Base-by-base conservation (phyloP, 108 stramenopile genomes). In the Pseudonitzschia delicatissima region DNA sequence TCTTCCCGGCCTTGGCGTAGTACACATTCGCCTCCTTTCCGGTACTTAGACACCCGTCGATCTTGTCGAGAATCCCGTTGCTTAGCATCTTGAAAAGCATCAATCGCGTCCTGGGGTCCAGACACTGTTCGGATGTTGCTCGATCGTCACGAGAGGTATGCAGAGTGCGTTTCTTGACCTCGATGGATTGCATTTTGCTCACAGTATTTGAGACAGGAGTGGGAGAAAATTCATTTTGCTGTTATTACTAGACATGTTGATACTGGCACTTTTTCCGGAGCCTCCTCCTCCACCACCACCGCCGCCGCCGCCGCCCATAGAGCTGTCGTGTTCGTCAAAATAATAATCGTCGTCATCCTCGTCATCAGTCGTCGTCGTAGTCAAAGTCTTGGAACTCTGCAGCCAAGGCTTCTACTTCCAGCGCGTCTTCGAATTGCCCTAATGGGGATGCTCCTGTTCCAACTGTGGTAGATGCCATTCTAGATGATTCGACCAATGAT, bases 11-110 rank as follows among this genome's bases (percentile, higher is more conserved):
- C 72, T 80, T 82, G 65, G 98, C 98, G 45, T 98, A 98, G 69
- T 99, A 99, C 1, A 99, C 98, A 83, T 99, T 99, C 57, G 98
- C 98, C 75, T 99, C 98, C 73, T 99, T 99, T 17, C 98, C 98
- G 1, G 98, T 99, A 73, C 90, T 92, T 26, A 99, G 68, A 73
- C 98, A 99, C 42, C 98, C 98, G 69, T 99, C 96, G 50, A 99
- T 97, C 42, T 82, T 64, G 35, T 87, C 79, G 55, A 99, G 65
- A 70, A 94, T 92, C 20, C 95, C 96, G 47, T 80, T 87, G 62
- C 85, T 92, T 29, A 99, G 69, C 85, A 99, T 74, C 73, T 97
- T 95, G 81, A 98, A 99, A 29, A 99, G 78, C 52, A 99, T 95
- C 60, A 99, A 71, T 15, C 98, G 77, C 15, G 98, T 99, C 2